phyloP scores from a whole-genome alignment of 352 stramenopile species.

The Pelagophyceae sp. region DNA sequence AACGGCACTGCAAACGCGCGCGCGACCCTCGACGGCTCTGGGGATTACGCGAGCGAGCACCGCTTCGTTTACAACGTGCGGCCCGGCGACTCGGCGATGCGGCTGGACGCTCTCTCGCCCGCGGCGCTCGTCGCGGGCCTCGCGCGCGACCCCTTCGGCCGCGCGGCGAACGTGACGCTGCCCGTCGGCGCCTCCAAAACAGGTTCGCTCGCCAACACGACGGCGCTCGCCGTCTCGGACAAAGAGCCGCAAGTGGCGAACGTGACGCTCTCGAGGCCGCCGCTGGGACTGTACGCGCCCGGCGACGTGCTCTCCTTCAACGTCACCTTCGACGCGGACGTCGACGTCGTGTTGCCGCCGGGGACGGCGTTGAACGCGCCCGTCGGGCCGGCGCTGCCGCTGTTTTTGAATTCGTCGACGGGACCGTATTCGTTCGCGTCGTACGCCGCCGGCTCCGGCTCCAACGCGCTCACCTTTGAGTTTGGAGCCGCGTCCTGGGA shows the following conservation, averaged over 20 bases:
- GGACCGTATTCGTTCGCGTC: conserved; percentile 13
- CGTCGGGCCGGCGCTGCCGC: not conserved
- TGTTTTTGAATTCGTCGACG: not conserved
- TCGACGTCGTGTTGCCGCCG: not conserved
- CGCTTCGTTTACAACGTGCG: not conserved
- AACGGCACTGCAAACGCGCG: not conserved
- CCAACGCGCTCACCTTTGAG: conserved; percentile 34
- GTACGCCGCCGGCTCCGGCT: conserved; percentile 35
- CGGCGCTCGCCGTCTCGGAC: not conserved
- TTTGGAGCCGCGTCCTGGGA: too few relatives aligned
- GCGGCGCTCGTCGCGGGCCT: not conserved
- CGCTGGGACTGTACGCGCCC: not conserved
- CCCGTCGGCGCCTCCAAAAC: not conserved
- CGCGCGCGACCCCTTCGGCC: not conserved
- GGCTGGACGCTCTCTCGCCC: not conserved
- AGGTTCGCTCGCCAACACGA: not conserved
- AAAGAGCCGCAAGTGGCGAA: not conserved
- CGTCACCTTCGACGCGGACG: conserved; percentile 7
- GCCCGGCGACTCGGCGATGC: not conserved
- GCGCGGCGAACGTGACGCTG: not conserved
- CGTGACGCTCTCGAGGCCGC: not conserved
- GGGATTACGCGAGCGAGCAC: not conserved
- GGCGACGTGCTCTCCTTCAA: not conserved
- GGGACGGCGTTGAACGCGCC: not conserved
- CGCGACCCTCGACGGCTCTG: not conserved